These are phyloP conservation scores for Leucocoprinus sp. DNA, from an alignment of 768 basidiomycete species.

Conservation along the genomic window DNA sequence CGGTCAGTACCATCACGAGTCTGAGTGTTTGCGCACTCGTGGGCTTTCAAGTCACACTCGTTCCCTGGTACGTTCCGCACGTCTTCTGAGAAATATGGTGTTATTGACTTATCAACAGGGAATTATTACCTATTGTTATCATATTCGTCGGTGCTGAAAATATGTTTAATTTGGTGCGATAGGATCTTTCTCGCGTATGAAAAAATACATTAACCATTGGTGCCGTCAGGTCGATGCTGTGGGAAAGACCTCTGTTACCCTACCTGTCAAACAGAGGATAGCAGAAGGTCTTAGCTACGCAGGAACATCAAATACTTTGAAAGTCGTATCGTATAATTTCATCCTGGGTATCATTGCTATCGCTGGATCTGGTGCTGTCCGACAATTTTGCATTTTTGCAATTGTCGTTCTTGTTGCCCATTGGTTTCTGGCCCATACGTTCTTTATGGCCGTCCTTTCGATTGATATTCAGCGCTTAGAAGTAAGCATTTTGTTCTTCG, in stretches of 20 bases:
- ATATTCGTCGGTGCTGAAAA: slow-evolving; percentile 96
- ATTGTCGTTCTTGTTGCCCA: slow-evolving; percentile 93
- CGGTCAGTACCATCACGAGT: slow-evolving; percentile 89
- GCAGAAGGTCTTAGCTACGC: slow-evolving; percentile 84
- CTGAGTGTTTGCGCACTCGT: slow-evolving; percentile 87
- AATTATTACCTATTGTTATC: slow-evolving; percentile 86
- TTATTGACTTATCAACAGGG: slow-evolving; percentile 39
- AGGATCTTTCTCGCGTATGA: slow-evolving; percentile 8
- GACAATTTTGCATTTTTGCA: slow-evolving; percentile 90
- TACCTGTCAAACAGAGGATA: slow-evolving; percentile 87
- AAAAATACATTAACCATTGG: slow-evolving; percentile 19
- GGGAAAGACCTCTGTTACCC: slow-evolving; percentile 72
- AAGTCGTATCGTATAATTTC: slow-evolving; percentile 79
- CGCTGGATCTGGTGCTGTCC: slow-evolving; percentile 71
- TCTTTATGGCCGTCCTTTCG: slow-evolving; percentile 89
- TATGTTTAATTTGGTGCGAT: slow-evolving; percentile 84
- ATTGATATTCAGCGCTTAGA: slow-evolving; percentile 95
- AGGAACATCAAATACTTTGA: slow-evolving; percentile 87
- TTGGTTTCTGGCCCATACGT: slow-evolving; percentile 95
- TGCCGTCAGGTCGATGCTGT: slow-evolving; percentile 71
- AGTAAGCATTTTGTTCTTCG: slow-evolving; percentile 26
- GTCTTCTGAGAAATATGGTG: slow-evolving; percentile 8
- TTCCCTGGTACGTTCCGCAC: slow-evolving; percentile 58
- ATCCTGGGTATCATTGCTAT: slow-evolving; percentile 72
- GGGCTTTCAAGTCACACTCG: slow-evolving; percentile 83